phyloP scores from a whole-genome alignment of 2,329 filamentous ascomycete genomes.

The Aspergillus japonicus region DNA sequence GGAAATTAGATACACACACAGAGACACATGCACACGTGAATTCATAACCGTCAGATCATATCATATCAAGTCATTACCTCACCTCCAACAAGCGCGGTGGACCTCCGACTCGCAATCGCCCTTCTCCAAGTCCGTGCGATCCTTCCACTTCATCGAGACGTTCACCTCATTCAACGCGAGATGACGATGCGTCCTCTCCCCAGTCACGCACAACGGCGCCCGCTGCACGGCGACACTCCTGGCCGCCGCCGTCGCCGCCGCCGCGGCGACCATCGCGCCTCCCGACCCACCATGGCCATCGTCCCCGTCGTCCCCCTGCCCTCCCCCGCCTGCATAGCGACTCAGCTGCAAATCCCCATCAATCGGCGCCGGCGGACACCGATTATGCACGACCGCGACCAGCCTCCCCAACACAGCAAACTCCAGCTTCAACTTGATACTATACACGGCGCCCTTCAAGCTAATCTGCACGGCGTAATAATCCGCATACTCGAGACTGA shows the following conservation, averaged over 20 bases:
- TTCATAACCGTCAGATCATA: background rate
- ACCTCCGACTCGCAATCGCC: background rate
- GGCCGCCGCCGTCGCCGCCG: background rate
- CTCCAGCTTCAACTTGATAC: conserved; percentile 53
- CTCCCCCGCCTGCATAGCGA: background rate
- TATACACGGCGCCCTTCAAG: conserved; percentile 42
- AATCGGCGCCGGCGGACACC: conserved; percentile 17
- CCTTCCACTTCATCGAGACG: background rate
- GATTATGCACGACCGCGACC: conserved; percentile 39
- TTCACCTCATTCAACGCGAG: background rate
- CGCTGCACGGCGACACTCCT: background rate
- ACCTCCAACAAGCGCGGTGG: background rate
- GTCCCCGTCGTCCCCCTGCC: background rate
- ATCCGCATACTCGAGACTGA: conserved; percentile 43
- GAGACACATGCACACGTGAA: too few relatives aligned
- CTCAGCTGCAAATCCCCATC: background rate
- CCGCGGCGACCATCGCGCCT: background rate
- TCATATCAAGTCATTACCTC: background rate
- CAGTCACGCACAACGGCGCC: background rate
- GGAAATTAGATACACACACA: background rate
- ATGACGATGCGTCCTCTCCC: background rate
- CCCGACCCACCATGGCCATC: background rate
- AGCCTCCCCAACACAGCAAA: conserved; percentile 53
- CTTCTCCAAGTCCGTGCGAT: background rate
- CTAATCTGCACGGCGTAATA: conserved; percentile 43